Evolutionary conservation across 768 basidiomycete genomes (phyloP).

Genomic region (Russula olivacea): DNA sequence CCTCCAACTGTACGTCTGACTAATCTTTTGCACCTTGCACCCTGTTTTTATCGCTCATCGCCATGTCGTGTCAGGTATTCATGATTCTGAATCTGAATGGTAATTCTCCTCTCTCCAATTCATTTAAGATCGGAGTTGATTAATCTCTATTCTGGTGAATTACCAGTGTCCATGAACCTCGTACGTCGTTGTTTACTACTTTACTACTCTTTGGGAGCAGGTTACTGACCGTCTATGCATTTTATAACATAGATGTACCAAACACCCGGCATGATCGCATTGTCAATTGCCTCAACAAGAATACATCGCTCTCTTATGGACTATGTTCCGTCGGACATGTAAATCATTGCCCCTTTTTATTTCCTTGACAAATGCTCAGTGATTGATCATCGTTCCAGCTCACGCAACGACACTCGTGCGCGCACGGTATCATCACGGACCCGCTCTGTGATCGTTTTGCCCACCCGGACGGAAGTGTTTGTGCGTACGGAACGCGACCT

Average conservation of each 20-base stretch:
- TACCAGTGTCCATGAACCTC: not conserved
- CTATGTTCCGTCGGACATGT: not conserved
- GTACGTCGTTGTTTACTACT: not conserved
- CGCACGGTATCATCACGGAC: not conserved
- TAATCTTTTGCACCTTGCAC: not conserved
- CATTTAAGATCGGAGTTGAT: not conserved
- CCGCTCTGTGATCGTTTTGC: not conserved
- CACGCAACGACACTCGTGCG: not conserved
- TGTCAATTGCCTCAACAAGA: not conserved
- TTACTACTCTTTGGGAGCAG: no score
- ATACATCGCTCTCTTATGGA: not conserved
- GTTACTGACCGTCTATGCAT: not conserved
- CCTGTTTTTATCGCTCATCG: not conserved
- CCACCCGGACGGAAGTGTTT: not conserved
- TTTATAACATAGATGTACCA: not conserved
- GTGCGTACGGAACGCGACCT: not conserved
- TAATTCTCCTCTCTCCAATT: not conserved
- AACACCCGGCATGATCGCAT: not conserved
- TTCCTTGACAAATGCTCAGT: not conserved
- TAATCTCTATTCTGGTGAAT: not conserved
- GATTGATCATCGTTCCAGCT: not conserved
- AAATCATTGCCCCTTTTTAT: not conserved
- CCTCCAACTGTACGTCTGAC: not conserved
- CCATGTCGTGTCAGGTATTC: not conserved
- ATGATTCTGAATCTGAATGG: not conserved